A percentile compares a stretch with the other conserved stretches of the same genome.
Evolutionary conservation across 306 rosid genomes (phyloP).

Genomic region (Gleditsia sinensis): DNA sequence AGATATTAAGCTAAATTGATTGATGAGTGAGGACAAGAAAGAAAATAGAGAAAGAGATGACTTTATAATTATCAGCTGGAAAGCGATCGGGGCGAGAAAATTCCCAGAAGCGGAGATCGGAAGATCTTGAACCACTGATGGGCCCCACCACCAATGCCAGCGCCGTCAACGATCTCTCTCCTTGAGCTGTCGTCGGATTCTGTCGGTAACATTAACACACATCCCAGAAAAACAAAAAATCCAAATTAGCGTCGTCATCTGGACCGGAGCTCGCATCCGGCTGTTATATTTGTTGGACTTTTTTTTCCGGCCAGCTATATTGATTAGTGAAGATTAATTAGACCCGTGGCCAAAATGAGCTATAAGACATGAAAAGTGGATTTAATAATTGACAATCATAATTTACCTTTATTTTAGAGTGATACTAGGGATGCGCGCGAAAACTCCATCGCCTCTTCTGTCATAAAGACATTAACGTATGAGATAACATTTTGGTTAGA

Average conservation of each 20-base stretch:
- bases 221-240: not conserved
- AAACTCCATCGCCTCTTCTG: not conserved
- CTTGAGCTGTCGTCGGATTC: not conserved
- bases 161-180: not conserved
- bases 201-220: not conserved
- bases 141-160: constrained; percentile 6
- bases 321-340: too few species aligned
- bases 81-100: not conserved
- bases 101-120: not conserved
- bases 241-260: not conserved
- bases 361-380: too few species aligned
- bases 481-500: too few species aligned
- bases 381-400: not conserved
- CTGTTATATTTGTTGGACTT: not conserved
- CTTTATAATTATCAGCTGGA: not conserved
- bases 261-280: not conserved
- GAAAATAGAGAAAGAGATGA: not conserved
- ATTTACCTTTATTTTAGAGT: not conserved
- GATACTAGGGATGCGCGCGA: not conserved
- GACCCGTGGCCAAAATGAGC: too few species aligned
- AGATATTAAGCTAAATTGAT: not conserved
- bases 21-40: not conserved
- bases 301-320: too few species aligned
- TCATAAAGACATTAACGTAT: not conserved
- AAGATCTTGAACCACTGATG: not conserved